Evolutionary conservation across 2,329 filamentous ascomycete genomes (phyloP), one percentile per base, ranked within the genome.

Genomic region (Colletotrichum scovillei): DNA sequence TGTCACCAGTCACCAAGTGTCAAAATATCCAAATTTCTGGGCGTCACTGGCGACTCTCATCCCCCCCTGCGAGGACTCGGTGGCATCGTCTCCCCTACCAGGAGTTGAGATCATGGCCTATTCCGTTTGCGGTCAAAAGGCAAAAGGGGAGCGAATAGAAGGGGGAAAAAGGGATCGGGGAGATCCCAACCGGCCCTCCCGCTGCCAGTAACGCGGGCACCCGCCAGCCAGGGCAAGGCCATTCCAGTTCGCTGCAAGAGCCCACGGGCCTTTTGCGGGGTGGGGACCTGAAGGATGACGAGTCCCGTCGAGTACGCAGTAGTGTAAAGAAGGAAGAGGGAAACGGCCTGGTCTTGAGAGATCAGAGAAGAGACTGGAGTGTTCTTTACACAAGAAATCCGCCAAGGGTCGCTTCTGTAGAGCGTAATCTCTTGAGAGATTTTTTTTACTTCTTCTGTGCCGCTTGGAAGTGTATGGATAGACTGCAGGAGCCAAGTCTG

Each of bases 121-220:
- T 69, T 63, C 63, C 63, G 16, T 22, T 65, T 55, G 63, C 52
- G 62, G 62, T 46, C 46, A 64, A 55, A 55, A 11, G 52, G 53
- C 26, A 28, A 56, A 56, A 26, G 42, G 42, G 11, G 38, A 19
- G 38, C 38, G 42, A 19, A 8, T 19, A 49, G 42, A 49, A 22
- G 24, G 56, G 9, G 38, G 38, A 2, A 14, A 42, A 42, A 19
- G 35, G 66, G 19, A 55, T 72, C 69, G 69, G 56, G 57, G 57
- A 72, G 69, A 72, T 72, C 35, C 46, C 42, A n/a, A 72, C 35
- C 57, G 69, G 57, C 35, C 52, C 52, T 72, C 65, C 69, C 69
- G 63, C 56, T 35, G 66, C 58, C 49, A 63, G 38, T 32, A 16
- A 30, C 32, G 49, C 63, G 16, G 32, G n/a, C 63, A 65, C 52